phyloP scores from a whole-genome alignment of 75 land plant species.

The Selaginella moellendorffii region DNA sequence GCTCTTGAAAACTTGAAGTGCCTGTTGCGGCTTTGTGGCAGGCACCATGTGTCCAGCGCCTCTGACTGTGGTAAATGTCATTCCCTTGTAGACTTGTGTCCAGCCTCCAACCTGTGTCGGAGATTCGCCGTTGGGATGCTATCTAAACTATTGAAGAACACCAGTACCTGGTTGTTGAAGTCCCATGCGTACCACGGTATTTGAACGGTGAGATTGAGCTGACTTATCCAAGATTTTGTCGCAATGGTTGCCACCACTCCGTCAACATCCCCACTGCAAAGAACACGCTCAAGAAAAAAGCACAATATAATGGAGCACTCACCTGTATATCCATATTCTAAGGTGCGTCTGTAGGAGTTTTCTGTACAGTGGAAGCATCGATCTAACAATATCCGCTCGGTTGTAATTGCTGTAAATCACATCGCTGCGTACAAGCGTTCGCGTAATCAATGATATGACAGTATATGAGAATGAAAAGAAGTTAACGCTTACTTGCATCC shows the following conservation, averaged over 20 bases:
- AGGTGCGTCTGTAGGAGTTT: constrained; percentile 14
- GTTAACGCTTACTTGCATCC: constrained; percentile 32
- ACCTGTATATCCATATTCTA: constrained; percentile 38
- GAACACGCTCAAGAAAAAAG: not conserved
- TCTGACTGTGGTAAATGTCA: constrained; percentile 42
- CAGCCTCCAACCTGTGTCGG: constrained; percentile 43
- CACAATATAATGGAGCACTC: not conserved
- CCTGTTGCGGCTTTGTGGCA: constrained; percentile 54
- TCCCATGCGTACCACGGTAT: not conserved
- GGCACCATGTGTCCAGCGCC: constrained; percentile 54
- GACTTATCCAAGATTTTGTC: not conserved
- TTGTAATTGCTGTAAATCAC: constrained; percentile 15
- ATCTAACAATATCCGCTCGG: constrained; percentile 16
- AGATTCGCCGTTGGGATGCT: not conserved
- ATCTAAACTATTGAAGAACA: not conserved
- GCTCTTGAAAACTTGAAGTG: constrained; percentile 46
- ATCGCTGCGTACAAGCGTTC: constrained; percentile 15
- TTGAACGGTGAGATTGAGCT: not conserved
- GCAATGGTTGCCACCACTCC: constrained; percentile 23
- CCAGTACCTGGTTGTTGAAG: not conserved
- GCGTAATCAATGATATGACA: not conserved
- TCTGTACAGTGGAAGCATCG: constrained; percentile 31
- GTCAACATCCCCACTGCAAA: constrained; percentile 49
- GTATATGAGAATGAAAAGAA: too few relatives aligned
- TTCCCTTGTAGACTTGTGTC: constrained; percentile 38